phyloP scores from a whole-genome alignment of 345 rosid genomes.

The Noccaea caerulescens region DNA sequence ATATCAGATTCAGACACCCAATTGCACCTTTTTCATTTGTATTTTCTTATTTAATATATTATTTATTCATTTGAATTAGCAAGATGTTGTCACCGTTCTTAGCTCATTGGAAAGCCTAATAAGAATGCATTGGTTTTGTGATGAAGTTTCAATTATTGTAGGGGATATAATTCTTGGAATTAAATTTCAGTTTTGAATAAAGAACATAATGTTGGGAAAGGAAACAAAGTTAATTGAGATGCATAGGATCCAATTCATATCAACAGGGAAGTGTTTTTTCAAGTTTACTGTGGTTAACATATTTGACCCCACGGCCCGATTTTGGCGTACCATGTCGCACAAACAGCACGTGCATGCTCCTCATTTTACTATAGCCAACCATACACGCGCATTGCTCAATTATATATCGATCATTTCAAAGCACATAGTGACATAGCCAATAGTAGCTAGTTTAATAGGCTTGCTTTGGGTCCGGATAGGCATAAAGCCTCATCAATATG shows the following conservation, averaged over 20 bases:
- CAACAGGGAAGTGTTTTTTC: conserved; percentile 5
- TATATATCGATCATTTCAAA: conserved; percentile 12
- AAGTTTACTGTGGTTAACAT: conserved; percentile 30
- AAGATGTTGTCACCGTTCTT: not conserved
- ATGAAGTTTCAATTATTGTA: conserved; percentile 10
- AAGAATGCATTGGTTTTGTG: not conserved
- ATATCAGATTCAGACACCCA: conserved; percentile 15
- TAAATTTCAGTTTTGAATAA: not conserved
- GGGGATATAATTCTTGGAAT: not conserved
- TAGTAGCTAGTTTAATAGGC: conserved; percentile 23
- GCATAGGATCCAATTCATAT: conserved; percentile 42
- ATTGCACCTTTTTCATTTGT: not conserved
- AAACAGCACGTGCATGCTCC: conserved; percentile 30
- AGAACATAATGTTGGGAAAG: conserved; percentile 11
- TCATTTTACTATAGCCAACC: conserved; percentile 18
- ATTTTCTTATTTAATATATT: not conserved
- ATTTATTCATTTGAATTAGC: not conserved
- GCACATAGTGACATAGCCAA: conserved; percentile 29
- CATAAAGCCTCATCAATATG: conserved; percentile 3
- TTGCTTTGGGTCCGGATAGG: conserved; percentile 11
- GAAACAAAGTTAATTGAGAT: conserved; percentile 19
- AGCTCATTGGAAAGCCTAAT: not conserved
- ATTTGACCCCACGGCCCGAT: conserved; percentile 40
- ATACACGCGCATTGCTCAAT: conserved; percentile 32
- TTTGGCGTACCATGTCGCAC: conserved; percentile 38